Evolutionary conservation across 345 rosid genomes (phyloP), one percentile per base, ranked within the genome.

Genomic region (Citrus cavaleriei): DNA sequence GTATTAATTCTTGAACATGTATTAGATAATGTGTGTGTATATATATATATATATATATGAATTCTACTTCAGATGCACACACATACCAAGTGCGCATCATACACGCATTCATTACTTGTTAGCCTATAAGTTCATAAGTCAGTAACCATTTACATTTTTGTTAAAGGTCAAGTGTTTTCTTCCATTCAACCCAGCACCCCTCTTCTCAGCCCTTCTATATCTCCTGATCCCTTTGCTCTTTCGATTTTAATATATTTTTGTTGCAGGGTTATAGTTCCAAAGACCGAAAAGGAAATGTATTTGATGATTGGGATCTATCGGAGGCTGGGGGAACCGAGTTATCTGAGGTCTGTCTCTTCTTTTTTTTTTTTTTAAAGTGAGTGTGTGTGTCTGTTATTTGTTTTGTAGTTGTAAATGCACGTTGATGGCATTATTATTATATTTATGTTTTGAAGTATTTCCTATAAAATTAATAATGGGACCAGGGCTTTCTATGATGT

Each of bases 241-340:
- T 46, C 18, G 14, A 46, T 46, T 46, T 46, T 46, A 46, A 46
- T 46, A 13, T 12, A 46, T 46, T 12, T 13, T 42, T 71, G 27
- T 62, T 82, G 81, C 86, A 94, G 99, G 99, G 98, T 70, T 96
- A 90, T 86, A 83, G 93, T 82, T 93, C 98, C 76, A 94, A 85
- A 86, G 98, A 94, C 79, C 89, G 84, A 73, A 94, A 88, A 86
- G 87, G 90, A 75, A 85, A 89, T 80, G 82, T 90, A 21, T 91
- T 93, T 79, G 90, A 96, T 75, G 95, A 91, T 49, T 96, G 98
- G 99, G 98, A 96, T 82, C 91, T 92, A 86, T 90, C 94, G 51
- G 99, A 93, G 82, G 77, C 91, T 71, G 89, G 95, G n/a, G 89
- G 82, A 21, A 64, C 85, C 60, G 97, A 90, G 73, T 85, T 78